Evolutionary conservation across 192 early-diverging fungal species (phyloP), one percentile per base, ranked within the genome.

Genomic region (Phlyctochytrium planicorne): DNA sequence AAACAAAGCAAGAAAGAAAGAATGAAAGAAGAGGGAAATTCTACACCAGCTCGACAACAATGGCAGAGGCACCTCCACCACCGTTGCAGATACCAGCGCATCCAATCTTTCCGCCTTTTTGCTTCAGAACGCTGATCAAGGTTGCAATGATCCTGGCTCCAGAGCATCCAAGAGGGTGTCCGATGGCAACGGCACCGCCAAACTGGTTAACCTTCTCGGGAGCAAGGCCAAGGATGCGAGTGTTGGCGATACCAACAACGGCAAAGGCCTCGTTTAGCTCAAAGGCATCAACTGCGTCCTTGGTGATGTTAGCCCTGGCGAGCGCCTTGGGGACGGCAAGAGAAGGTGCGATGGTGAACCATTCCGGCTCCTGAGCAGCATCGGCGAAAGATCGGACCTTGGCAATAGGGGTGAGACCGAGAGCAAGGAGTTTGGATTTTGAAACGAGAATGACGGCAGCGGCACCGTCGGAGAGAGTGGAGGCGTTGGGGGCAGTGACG

Each of bases 251-350:
- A 10, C 91, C 89, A 50, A 98, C 97, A 17, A 99, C 97, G 56
- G 91, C 89, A 75, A 99, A 99, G 0, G 97, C 97, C 79, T 99
- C 97, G 82, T 99, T 98, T 78, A 99, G 84, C 80, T 99, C 97
- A 68, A 91, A 99, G 56, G 88, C 72, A 62, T 91, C 91, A 73
- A 99, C 91, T 73, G 94, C 91, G 66, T 87, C 87, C 40, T 89
- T 66, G 52, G 89, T 66, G 10, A 75, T 24, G 33, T 89, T 87
- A 40, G 97, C 97, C 75, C 89, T 90, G 69, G 89, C 79, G 29
- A 99, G 83, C 6, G 95, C 94, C 66, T 92, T 89, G 35, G 97
- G 97, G 53, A 98, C 82, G 20, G 97, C 94, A 68, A 94, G 83
- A 36, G 93, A 77, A 23, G 97, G 97, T 2, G 97, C 97, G 72